Conservation (phyloP, 768 basidiomycete genomes). For the Trametes cubensis region DNA sequence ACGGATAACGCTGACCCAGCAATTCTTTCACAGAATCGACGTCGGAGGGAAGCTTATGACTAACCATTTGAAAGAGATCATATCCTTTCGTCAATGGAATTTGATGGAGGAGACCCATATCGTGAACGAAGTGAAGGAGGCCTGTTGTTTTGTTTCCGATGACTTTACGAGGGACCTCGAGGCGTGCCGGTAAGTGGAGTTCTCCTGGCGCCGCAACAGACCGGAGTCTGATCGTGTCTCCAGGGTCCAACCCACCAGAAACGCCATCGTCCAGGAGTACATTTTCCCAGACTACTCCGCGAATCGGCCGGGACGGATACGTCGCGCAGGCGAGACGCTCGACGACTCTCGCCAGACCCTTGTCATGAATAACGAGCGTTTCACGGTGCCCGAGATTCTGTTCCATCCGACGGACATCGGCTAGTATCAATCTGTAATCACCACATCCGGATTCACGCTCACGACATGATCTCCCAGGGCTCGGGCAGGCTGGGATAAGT, state of each 20-base stretch:
- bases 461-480: slow-evolving; percentile 45
- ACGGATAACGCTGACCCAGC: background rate
- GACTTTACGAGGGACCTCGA: slow-evolving; percentile 77
- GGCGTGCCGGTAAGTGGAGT: slow-evolving; percentile 65
- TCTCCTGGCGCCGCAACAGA: slow-evolving; percentile 8
- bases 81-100: slow-evolving; percentile 96
- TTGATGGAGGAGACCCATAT: slow-evolving; percentile 98
- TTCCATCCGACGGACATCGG: slow-evolving; percentile 92
- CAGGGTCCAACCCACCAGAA: slow-evolving; percentile 58
- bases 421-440: slow-evolving; percentile 31
- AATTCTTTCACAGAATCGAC: slow-evolving; percentile 64
- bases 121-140: slow-evolving; percentile 90
- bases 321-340: slow-evolving; percentile 53
- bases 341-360: slow-evolving; percentile 69
- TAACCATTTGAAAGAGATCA: slow-evolving; percentile 91
- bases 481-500: slow-evolving; percentile 81
- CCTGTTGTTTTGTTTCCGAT: slow-evolving; percentile 83
- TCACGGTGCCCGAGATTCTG: slow-evolving; percentile 88
- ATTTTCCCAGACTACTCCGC: slow-evolving; percentile 85
- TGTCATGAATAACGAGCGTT: slow-evolving; percentile 89
- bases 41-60: slow-evolving; percentile 95
- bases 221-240: slow-evolving; percentile 10
- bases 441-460: slow-evolving; percentile 12
- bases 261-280: slow-evolving; percentile 83
- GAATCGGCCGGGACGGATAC: slow-evolving; percentile 62